Conservation (phyloP, 495 filamentous ascomycete species). For the Opeltia flavorubescens region DNA sequence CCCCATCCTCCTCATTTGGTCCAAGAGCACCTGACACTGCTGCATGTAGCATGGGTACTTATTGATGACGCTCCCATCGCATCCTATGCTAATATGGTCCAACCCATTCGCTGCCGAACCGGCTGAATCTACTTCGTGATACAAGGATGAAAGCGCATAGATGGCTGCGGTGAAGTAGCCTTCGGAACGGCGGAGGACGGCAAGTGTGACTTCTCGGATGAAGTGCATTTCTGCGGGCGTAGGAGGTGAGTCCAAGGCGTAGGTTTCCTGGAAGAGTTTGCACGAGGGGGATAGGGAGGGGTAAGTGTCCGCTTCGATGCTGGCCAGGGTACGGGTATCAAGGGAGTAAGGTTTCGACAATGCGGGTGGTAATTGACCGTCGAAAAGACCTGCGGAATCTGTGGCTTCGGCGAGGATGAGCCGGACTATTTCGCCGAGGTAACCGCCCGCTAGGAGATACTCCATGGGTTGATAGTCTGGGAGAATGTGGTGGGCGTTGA, state of each 20-base stretch:
- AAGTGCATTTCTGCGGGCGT: constrained; percentile 39
- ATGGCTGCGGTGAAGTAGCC: constrained; percentile 51
- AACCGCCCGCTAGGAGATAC: constrained; percentile 78
- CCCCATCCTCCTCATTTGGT: constrained; percentile 27
- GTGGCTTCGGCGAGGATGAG: constrained; percentile 61
- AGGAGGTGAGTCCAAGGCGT: constrained; percentile 31
- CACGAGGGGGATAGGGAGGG: constrained; percentile 30
- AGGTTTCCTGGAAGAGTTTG: constrained; percentile 34
- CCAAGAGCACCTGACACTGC: constrained; percentile 34
- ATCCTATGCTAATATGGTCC: constrained; percentile 36
- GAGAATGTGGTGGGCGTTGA: constrained; percentile 54
- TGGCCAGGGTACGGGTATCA: constrained; percentile 54
- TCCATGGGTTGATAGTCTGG: constrained; percentile 84
- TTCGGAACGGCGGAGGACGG: constrained; percentile 46
- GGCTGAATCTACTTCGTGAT: constrained; percentile 32
- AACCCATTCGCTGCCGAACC: constrained; percentile 11
- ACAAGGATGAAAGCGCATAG: constrained; percentile 48
- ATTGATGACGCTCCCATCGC: constrained; percentile 47
- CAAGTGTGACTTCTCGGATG: constrained; percentile 34
- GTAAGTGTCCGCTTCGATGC: constrained; percentile 35
- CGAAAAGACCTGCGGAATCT: constrained; percentile 33
- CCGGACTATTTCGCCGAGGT: constrained; percentile 72
- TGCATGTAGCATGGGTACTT: constrained; percentile 42
- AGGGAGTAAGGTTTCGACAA: constrained; percentile 50
- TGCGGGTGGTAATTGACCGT: constrained; percentile 41